These are phyloP conservation scores for Nannochloris sp. DNA, from an alignment of 139 green algal species.

Conservation along the genomic window DNA sequence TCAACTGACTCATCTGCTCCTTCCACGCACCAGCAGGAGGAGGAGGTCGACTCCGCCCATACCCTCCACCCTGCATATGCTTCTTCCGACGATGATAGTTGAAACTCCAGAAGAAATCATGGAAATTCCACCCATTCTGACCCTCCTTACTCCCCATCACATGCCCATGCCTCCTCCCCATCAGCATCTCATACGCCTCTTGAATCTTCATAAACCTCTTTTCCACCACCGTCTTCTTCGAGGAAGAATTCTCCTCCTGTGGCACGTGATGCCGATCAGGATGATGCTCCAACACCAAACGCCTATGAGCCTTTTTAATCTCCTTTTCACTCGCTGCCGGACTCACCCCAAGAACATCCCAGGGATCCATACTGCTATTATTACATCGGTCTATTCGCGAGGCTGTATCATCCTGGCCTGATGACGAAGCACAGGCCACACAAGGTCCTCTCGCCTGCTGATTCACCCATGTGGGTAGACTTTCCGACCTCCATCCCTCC, in stretches of 20 bases:
- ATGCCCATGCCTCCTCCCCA: slow-evolving; percentile 18
- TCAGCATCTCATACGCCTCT: slow-evolving; percentile 32
- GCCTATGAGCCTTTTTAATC: slow-evolving; percentile 28
- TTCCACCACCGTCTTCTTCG: slow-evolving; percentile 5
- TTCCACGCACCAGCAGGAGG: neutral
- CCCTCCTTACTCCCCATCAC: neutral
- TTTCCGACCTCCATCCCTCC: too few species aligned
- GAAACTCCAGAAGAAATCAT: slow-evolving; percentile 35
- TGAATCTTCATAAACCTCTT: slow-evolving; percentile 25
- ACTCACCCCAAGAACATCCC: slow-evolving; percentile 16
- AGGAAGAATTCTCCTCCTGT: neutral
- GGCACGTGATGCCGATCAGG: slow-evolving; percentile 11
- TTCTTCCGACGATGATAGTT: neutral
- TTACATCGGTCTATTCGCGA: neutral
- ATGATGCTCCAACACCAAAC: slow-evolving; percentile 24
- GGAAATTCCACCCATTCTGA: slow-evolving; percentile 19
- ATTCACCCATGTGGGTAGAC: too few species aligned
- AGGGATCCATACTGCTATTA: slow-evolving; percentile 12
- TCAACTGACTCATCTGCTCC: slow-evolving; percentile 17
- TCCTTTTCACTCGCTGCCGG: slow-evolving; percentile 13
- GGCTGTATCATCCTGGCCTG: neutral
- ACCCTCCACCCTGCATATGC: neutral
- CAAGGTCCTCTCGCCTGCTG: neutral
- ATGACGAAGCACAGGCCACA: neutral
- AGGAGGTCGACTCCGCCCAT: neutral